A percentile compares a stretch with the other conserved stretches of the same genome.
Evolutionary conservation across 805 yeast species (phyloP).

Genomic region (Starmera dryadoides): DNA sequence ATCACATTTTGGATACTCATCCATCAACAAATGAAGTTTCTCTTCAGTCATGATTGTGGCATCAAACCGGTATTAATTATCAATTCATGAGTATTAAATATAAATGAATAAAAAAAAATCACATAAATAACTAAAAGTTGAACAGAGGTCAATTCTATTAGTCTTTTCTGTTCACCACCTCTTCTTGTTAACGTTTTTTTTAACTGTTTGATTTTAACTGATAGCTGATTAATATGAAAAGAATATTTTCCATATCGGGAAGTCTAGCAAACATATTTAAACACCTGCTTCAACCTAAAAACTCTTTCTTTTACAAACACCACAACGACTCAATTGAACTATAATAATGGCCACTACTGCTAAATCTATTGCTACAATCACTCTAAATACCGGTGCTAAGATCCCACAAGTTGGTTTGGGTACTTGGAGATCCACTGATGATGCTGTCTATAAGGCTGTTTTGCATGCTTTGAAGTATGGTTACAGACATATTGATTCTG

Average conservation of each 20-base stretch:
- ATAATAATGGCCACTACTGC: background rate
- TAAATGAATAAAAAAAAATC: too few relatives aligned
- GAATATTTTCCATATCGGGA: too few relatives aligned
- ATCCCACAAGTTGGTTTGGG: conserved; percentile 72
- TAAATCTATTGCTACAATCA: background rate
- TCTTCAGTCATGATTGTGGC: conserved; percentile 1
- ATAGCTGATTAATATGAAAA: too few relatives aligned
- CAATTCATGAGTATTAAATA: too few relatives aligned
- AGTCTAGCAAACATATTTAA: too few relatives aligned
- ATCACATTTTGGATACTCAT: conserved; percentile 36
- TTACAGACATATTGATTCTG: conserved; percentile 74
- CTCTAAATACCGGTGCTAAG: conserved; percentile 49
- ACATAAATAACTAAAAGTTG: too few relatives aligned
- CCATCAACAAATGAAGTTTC: conserved; percentile 29
- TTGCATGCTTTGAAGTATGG: conserved; percentile 56
- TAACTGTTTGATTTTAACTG: too few relatives aligned
- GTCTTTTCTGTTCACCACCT: too few relatives aligned
- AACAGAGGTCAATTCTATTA: too few relatives aligned
- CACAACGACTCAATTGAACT: background rate
- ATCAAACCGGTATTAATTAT: too few relatives aligned
- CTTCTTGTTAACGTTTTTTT: too few relatives aligned
- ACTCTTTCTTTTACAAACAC: background rate
- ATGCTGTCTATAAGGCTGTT: conserved; percentile 35
- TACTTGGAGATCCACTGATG: conserved; percentile 56
- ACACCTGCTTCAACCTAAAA: too few relatives aligned